Percentiles rank a stretch among this genome's conserved stretches.
Evolutionary conservation across 1,284 basidiomycete genomes (phyloP).

Genomic region (Ceratobasidium sp.): DNA sequence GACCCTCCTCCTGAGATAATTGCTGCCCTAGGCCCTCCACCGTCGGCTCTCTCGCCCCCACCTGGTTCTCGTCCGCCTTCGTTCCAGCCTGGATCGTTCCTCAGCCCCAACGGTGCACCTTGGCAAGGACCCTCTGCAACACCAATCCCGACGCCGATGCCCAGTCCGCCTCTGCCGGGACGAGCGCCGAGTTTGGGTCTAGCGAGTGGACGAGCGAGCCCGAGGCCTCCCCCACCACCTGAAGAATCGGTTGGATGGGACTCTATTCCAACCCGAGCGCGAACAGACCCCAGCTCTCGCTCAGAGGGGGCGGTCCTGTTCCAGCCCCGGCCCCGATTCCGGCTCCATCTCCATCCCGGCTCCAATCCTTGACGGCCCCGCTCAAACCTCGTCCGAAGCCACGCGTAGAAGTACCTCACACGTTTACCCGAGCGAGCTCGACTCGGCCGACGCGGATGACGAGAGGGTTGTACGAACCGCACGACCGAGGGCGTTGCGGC

Average conservation of each 20-base stretch:
- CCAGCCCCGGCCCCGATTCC: not conserved
- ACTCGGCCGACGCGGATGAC: conserved; percentile 40
- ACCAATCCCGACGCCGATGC: conserved; percentile 28
- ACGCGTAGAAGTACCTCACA: conserved; percentile 29
- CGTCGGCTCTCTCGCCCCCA: not conserved
- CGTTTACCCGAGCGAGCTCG: conserved; percentile 7
- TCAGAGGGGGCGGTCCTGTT: conserved; percentile 7
- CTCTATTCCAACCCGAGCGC: not conserved
- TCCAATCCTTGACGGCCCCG: not conserved
- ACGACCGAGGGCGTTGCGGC: not conserved
- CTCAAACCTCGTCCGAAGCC: conserved; percentile 23
- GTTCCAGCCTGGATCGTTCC: conserved; percentile 17
- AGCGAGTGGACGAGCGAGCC: not conserved
- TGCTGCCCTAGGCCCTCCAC: conserved; percentile 32
- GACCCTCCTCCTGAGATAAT: conserved; percentile 23
- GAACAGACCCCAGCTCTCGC: conserved; percentile 13
- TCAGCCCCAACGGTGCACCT: conserved; percentile 9
- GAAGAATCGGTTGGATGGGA: not conserved
- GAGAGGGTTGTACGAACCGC: not conserved
- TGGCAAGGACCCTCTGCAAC: conserved; percentile 12
- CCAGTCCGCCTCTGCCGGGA: conserved; percentile 34
- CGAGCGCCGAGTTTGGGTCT: not conserved
- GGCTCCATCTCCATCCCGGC: not conserved
- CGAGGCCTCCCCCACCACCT: not conserved
- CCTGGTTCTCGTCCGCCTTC: not conserved